Conservation (phyloP, 2,329 filamentous ascomycete species). For the Sclerotinia minor region DNA sequence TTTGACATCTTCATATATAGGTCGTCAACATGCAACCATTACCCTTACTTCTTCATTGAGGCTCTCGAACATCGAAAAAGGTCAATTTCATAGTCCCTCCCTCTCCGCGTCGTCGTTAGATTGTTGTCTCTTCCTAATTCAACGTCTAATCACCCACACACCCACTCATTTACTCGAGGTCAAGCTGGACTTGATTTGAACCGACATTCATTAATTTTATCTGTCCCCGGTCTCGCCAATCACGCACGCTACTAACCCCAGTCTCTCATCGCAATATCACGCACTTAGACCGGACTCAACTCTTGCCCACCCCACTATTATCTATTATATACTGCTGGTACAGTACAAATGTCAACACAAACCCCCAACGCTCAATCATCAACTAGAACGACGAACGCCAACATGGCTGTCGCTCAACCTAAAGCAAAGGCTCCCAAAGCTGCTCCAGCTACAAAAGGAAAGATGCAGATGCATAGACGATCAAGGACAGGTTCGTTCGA, state of each 20-base stretch:
- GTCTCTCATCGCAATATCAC: slow-evolving; percentile 25
- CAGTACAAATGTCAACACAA: slow-evolving; percentile 61
- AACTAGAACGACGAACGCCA: slow-evolving; percentile 40
- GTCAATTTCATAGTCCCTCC: slow-evolving; percentile 12
- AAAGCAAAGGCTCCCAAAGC: slow-evolving; percentile 61
- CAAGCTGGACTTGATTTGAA: slow-evolving; percentile 43
- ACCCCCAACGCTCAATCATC: slow-evolving; percentile 57
- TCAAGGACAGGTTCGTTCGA: slow-evolving; percentile 82
- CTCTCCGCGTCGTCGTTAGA: slow-evolving; percentile 8
- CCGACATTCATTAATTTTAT: slow-evolving; percentile 44
- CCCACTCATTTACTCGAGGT: slow-evolving; percentile 29
- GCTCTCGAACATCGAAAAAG: slow-evolving; percentile 20
- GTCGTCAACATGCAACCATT: slow-evolving; percentile 23
- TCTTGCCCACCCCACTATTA: slow-evolving; percentile 34
- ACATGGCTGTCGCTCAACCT: slow-evolving; percentile 61
- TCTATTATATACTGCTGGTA: slow-evolving; percentile 33
- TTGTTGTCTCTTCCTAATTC: slow-evolving; percentile 20
- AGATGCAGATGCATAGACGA: slow-evolving; percentile 86
- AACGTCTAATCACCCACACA: slow-evolving; percentile 7
- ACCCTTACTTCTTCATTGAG: slow-evolving; percentile 23
- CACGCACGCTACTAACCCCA: slow-evolving; percentile 20
- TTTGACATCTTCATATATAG: slow-evolving; percentile 24
- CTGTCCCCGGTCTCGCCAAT: slow-evolving; percentile 42
- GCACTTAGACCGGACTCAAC: slow-evolving; percentile 23
- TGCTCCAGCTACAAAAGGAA: slow-evolving; percentile 61